Conservation (phyloP, 2,329 filamentous ascomycete genomes). For the Paraphaeosphaeria sporulosa region DNA sequence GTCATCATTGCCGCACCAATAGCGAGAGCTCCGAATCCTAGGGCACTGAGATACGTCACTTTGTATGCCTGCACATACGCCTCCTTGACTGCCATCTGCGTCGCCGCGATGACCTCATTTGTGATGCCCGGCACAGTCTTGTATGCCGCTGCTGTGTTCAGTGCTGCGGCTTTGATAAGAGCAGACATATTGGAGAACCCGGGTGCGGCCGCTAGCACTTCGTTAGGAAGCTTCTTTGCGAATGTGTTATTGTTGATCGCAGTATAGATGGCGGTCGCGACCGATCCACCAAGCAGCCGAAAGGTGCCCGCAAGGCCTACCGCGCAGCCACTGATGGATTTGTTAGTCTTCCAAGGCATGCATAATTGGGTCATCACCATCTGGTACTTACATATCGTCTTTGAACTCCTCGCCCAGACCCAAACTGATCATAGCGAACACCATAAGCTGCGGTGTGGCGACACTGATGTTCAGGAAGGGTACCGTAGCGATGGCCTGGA, state of each 20-base stretch:
- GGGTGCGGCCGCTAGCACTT: slow-evolving; percentile 10
- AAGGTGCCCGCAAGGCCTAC: slow-evolving; percentile 18
- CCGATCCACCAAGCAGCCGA: slow-evolving; percentile 17
- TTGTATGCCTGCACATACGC: slow-evolving; percentile 19
- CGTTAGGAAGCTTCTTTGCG: slow-evolving; percentile 7
- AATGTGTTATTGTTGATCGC: slow-evolving; percentile 20
- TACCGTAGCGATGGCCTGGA: slow-evolving; percentile 13
- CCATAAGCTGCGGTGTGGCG: slow-evolving; percentile 14
- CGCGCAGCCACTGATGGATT: slow-evolving; percentile 11
- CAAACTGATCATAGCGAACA: slow-evolving; percentile 18
- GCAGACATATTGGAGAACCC: slow-evolving; percentile 12
- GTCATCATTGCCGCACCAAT: slow-evolving; percentile 15
- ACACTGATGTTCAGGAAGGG: slow-evolving; percentile 14
- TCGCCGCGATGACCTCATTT: slow-evolving; percentile 9
- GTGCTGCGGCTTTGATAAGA: slow-evolving; percentile 13
- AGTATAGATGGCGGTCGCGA: slow-evolving; percentile 18
- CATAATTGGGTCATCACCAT: too few species aligned
- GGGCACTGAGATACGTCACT: slow-evolving; percentile 15
- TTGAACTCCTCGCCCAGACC: slow-evolving; percentile 15
- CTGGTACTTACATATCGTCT: slow-evolving; percentile 19
- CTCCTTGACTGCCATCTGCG: slow-evolving; percentile 17
- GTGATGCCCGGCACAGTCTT: slow-evolving; percentile 17
- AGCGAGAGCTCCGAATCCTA: slow-evolving; percentile 15
- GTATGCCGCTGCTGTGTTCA: slow-evolving; percentile 18
- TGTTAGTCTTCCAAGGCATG: neutral